Conservation (phyloP, 352 stramenopile species). For the Globisporangium orthogonon region DNA sequence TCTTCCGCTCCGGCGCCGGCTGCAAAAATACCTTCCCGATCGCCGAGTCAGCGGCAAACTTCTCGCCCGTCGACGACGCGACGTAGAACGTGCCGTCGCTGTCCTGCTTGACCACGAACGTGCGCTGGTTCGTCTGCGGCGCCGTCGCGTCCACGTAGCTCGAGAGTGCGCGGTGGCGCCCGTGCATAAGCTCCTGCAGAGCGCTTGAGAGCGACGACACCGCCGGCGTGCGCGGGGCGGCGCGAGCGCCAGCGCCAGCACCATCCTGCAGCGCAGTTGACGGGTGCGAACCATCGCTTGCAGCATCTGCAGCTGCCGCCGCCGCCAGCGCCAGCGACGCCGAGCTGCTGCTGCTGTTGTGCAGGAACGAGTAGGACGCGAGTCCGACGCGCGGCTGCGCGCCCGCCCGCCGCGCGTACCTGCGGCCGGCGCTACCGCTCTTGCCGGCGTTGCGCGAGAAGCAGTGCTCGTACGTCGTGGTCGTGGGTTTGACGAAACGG, state of each 20-base stretch:
- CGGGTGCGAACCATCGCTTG: no score
- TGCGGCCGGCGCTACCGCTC: not conserved
- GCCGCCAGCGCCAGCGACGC: constrained; percentile 3
- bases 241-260: not conserved
- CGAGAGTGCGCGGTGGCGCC: constrained; percentile 28
- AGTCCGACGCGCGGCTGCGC: constrained; percentile 7
- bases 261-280: not conserved
- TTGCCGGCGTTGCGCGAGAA: constrained; percentile 25
- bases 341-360: constrained; percentile 10
- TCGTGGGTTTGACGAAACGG: constrained; percentile 42
- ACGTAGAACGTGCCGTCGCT: constrained; percentile 34
- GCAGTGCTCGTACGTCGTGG: constrained; percentile 40
- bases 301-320: not conserved
- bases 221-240: constrained; percentile 1
- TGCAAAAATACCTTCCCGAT: constrained; percentile 42
- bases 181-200: constrained; percentile 40
- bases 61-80: constrained; percentile 26
- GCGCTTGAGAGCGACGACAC: constrained; percentile 52
- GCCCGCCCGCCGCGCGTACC: constrained; percentile 3
- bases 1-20: constrained; percentile 3
- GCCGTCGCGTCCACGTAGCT: constrained; percentile 36
- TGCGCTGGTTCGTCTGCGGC: constrained; percentile 19
- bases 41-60: constrained; percentile 35
- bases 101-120: constrained; percentile 32
- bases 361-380: constrained; percentile 13